Base-by-base conservation (phyloP, 2,329 filamentous ascomycete species). In the Stagonosporopsis vannaccii region DNA sequence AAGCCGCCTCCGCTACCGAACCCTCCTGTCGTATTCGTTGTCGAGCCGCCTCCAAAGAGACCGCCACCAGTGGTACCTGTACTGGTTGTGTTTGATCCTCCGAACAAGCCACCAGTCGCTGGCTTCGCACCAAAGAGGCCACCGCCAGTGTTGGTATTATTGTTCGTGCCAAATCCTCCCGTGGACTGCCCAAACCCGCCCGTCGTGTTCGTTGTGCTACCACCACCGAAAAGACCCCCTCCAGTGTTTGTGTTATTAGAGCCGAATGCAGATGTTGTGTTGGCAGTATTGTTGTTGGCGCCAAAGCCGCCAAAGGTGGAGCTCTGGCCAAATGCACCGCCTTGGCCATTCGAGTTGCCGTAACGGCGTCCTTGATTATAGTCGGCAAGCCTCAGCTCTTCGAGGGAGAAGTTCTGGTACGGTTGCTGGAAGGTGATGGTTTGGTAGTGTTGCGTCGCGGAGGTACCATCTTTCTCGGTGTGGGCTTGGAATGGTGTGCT, bases 351-450 rank as follows among this genome's bases (percentile, higher is more conserved):
- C 37, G 85, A 84, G 76, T 94, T 96, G 30, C 93, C 95, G 73
- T 86, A 91, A 50, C 89, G 89, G 56, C 93, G 87, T 46, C 93
- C 93, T 75, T 93, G 90, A 56, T 88, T 85, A 74, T 99, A 99
- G 76, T 99, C 95, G 41, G 87, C 91, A 59, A 96, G 54, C 54
- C 81, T 76, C 65, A 83, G 58, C 63, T 83, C 81, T 61, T 90
- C 95, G n/a, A 91, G 86, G 9, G 94, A 97, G 81, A 90, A 98
- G 74, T 95, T 96, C 75, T 88, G 88, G 79, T 94, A 96, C 1
- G 89, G 85, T 22, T 88, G 87, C 78, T 90, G 88, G 74, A 94
- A 92, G 20, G 89, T 80, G 53, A 96, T 86, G 65, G 87, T 94
- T 75, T 95, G 91, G 75, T 90, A 96, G 4, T 88, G 83, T 69